Percentiles rank a stretch among this genome's conserved stretches.
Evolutionary conservation across 2,329 filamentous ascomycete genomes (phyloP).

Genomic region (Alternaria brassicae): DNA sequence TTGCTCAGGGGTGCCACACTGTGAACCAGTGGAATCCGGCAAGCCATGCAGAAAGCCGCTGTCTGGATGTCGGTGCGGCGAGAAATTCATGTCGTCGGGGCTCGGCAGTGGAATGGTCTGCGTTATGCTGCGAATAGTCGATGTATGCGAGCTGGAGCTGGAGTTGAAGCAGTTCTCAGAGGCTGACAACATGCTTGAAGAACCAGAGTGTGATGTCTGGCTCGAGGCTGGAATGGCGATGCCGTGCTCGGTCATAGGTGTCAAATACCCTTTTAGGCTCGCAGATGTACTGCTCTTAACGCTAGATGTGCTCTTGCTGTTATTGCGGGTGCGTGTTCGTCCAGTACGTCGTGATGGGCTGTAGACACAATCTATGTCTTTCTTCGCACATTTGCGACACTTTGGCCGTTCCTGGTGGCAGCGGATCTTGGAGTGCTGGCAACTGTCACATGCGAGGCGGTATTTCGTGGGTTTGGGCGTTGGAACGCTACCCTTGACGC

Average conservation of each 20-base stretch:
- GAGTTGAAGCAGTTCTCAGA: slow-evolving; percentile 4
- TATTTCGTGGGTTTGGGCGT: slow-evolving; percentile 10
- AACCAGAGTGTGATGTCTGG: slow-evolving; percentile 5
- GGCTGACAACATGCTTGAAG: not conserved
- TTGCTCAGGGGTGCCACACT: slow-evolving; percentile 3
- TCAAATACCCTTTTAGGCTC: not conserved
- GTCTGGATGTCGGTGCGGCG: not conserved
- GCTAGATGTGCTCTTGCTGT: slow-evolving; percentile 2
- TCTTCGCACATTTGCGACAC: slow-evolving; percentile 17
- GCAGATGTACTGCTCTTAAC: not conserved
- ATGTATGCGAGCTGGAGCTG: slow-evolving; percentile 3
- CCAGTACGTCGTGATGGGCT: slow-evolving; percentile 10
- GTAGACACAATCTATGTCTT: slow-evolving; percentile 12
- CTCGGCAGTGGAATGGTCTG: not conserved
- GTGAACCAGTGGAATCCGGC: not conserved
- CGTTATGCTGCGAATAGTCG: not conserved
- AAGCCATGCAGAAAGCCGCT: slow-evolving; percentile 4
- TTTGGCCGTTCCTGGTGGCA: slow-evolving; percentile 11
- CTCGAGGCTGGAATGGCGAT: not conserved
- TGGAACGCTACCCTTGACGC: not conserved
- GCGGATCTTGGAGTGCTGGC: slow-evolving; percentile 15
- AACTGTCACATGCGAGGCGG: slow-evolving; percentile 15
- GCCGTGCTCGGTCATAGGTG: not conserved
- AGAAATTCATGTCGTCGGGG: slow-evolving; percentile 3
- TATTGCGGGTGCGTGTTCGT: slow-evolving; percentile 12